These are phyloP conservation scores for Nakazawaea molendinolei DNA, from an alignment of 805 yeast species.

Conservation along the genomic window DNA sequence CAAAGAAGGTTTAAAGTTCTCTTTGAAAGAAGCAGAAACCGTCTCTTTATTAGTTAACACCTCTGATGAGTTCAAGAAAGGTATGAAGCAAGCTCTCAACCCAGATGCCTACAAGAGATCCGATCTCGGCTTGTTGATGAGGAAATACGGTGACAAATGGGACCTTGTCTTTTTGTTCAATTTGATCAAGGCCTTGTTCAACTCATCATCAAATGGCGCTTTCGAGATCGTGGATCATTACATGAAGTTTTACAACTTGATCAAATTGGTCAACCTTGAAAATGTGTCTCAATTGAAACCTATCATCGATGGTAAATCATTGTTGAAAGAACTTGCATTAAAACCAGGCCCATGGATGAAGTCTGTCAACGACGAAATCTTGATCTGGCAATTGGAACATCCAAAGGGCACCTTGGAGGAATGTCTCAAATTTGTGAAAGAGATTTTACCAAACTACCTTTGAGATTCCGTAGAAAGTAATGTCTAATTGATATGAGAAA, in stretches of 20 bases:
- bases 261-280: conserved; percentile 25
- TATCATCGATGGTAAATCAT: conserved; percentile 67
- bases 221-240: conserved; percentile 17
- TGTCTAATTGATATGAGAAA: no score
- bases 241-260: conserved; percentile 26
- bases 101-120: conserved; percentile 34
- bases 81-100: conserved; percentile 22
- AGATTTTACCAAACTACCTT: conserved; percentile 5
- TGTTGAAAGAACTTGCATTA: conserved; percentile 40
- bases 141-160: conserved; percentile 48
- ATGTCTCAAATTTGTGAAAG: conserved; percentile 37
- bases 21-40: conserved; percentile 47
- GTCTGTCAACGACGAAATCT: conserved; percentile 42
- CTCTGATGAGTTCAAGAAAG: conserved; percentile 18
- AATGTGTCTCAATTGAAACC: conserved; percentile 51
- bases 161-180: conserved; percentile 33
- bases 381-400: conserved; percentile 74
- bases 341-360: conserved; percentile 91
- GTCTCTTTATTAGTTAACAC: conserved; percentile 38
- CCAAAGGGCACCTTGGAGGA: conserved; percentile 51
- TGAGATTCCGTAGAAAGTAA: no score
- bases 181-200: conserved; percentile 18
- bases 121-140: conserved; percentile 52
- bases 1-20: conserved; percentile 64
- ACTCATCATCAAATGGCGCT: conserved; percentile 11